phyloP scores from a whole-genome alignment of 805 yeast species.

The Candida khao-thaluensis region DNA sequence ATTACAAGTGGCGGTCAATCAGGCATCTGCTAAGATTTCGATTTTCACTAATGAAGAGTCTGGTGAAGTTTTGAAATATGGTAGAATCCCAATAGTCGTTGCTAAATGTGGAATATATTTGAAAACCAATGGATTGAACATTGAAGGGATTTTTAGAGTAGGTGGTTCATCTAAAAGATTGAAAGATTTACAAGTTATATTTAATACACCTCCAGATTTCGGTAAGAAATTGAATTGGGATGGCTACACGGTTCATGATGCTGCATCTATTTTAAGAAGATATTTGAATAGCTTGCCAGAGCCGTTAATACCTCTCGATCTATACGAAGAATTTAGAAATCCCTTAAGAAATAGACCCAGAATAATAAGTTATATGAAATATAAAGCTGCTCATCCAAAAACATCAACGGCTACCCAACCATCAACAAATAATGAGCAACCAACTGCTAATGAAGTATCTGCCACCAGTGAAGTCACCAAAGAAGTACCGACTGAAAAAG shows the following conservation, averaged over 20 bases:
- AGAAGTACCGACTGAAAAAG: background rate
- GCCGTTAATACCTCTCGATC: constrained; percentile 78
- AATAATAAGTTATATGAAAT: constrained; percentile 63
- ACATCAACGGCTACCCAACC: constrained; percentile 4
- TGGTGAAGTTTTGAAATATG: constrained; percentile 72
- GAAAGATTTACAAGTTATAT: constrained; percentile 77
- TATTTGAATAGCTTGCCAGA: constrained; percentile 87
- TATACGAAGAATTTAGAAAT: constrained; percentile 75
- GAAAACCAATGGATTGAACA: constrained; percentile 71
- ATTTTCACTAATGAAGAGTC: constrained; percentile 53
- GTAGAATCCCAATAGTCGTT: constrained; percentile 88
- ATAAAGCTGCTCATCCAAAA: constrained; percentile 48
- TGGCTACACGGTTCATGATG: constrained; percentile 94
- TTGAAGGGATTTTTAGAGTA: constrained; percentile 90
- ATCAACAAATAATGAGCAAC: background rate
- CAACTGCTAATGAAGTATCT: background rate
- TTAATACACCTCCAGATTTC: constrained; percentile 84
- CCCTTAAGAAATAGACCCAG: constrained; percentile 67
- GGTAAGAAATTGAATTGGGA: constrained; percentile 91
- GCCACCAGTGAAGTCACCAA: background rate
- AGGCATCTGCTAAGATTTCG: constrained; percentile 76
- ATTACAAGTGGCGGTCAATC: constrained; percentile 62
- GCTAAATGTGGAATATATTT: constrained; percentile 90
- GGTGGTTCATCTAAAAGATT: constrained; percentile 90
- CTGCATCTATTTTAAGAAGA: constrained; percentile 85